phyloP scores from a whole-genome alignment of 495 filamentous ascomycete species.

The Annulohypoxylon stygium region DNA sequence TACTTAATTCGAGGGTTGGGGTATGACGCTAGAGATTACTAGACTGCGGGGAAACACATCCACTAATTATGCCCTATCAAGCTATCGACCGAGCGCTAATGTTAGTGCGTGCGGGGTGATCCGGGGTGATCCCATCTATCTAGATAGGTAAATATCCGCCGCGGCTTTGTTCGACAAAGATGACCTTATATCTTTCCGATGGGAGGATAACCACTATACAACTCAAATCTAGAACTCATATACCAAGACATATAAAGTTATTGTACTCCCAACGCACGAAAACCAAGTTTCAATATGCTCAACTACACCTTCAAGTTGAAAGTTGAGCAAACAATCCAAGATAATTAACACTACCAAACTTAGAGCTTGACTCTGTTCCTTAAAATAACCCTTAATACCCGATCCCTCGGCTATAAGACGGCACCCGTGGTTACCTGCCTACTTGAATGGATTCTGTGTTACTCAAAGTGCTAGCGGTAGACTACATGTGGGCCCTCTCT shows the following conservation, averaged over 20 bases:
- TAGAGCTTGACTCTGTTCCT: not conserved
- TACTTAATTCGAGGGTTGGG: not conserved
- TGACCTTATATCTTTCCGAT: not conserved
- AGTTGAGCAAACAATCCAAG: not conserved
- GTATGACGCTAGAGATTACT: not conserved
- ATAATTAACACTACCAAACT: not conserved
- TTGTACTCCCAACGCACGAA: not conserved
- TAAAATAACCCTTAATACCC: not conserved
- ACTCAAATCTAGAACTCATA: not conserved
- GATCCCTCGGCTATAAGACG: not conserved
- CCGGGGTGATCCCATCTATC: not conserved
- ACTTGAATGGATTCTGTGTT: not conserved
- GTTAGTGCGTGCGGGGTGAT: constrained; percentile 3
- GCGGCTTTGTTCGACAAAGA: not conserved
- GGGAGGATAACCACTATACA: not conserved
- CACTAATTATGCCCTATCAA: not conserved
- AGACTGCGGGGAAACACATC: constrained; percentile 2
- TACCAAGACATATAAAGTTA: not conserved
- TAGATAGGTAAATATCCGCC: not conserved
- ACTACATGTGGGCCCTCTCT: too few species aligned
- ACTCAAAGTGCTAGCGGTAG: not conserved
- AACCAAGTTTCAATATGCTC: not conserved
- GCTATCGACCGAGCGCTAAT: not conserved
- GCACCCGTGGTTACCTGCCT: not conserved
- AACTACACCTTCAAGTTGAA: too few species aligned